Evolutionary conservation across 2,329 filamentous ascomycete genomes (phyloP).

Genomic region (Davidsoniella neocaledoniae): DNA sequence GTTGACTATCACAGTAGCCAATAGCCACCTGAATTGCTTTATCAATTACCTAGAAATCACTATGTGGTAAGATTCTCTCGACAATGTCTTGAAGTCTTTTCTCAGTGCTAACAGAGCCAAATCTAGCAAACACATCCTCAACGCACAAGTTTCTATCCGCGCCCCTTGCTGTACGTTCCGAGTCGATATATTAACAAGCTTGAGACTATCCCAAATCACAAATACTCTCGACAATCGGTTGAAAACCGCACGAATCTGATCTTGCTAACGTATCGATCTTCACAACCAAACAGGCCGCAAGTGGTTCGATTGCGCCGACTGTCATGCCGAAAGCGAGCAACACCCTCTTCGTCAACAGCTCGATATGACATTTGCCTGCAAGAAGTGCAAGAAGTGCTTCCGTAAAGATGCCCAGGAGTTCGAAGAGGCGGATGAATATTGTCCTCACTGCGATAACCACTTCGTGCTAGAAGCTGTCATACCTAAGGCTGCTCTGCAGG

Average conservation of each 20-base stretch:
- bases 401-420: slow-evolving; percentile 85
- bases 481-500: slow-evolving; percentile 63
- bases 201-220: background rate
- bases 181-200: background rate
- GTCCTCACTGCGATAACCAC: slow-evolving; percentile 97
- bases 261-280: background rate
- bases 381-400: slow-evolving; percentile 98
- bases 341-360: slow-evolving; percentile 60
- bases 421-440: slow-evolving; percentile 96
- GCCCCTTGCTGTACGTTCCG: slow-evolving; percentile 71
- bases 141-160: slow-evolving; percentile 91
- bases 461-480: slow-evolving; percentile 81
- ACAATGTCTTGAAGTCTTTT: slow-evolving; percentile 5
- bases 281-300: slow-evolving; percentile 47
- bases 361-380: slow-evolving; percentile 94
- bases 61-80: slow-evolving; percentile 23
- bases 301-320: slow-evolving; percentile 98
- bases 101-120: slow-evolving; percentile 5
- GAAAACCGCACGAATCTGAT: background rate
- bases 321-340: slow-evolving; percentile 65
- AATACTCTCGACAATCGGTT: background rate
- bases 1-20: no score
- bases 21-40: no score
- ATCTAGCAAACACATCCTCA: slow-evolving; percentile 85
- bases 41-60: background rate